Evolutionary conservation across 768 basidiomycete genomes (phyloP), one percentile per base, ranked within the genome.

Genomic region (Gloeostereum incarnatum): DNA sequence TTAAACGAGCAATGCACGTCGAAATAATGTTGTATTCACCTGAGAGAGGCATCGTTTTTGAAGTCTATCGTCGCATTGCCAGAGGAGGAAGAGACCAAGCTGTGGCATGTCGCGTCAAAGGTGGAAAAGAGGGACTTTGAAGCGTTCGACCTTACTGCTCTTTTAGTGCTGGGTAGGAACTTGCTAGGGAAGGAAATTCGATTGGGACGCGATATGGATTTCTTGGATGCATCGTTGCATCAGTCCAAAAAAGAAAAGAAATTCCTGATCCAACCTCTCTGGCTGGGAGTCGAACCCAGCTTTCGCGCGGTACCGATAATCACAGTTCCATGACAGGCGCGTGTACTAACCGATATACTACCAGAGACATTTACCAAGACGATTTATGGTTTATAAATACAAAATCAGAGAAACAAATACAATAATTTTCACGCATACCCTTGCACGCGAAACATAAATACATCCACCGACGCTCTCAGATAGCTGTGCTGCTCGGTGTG

Each of bases 51-150:
- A n/a, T 74, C 67, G 50, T 84, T 65, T 49, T 79, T 73, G 53
- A 91, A 97, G 54, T 96, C 74, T 41, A 96, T 81, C 0, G 68
- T 69, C 2, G 58, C 49, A 14, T 55, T 44, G 6, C 55, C 58
- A 31, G 37, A 50, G 20, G 49, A 47, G 3, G 49, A 36, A 55
- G 39, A 19, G 35, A 45, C 55, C 59, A 45, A 23, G 36, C 37
- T 37, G 39, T 42, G 5, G 29, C 41, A 43, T 30, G 47, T 36
- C 44, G 39, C 16, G 11, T 38, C 19, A 38, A 16, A 8, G 4
- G 23, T 17, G 20, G 21, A 5, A n/a, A 23, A 9, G 27, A 32
- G 22, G 27, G 17, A 16, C 22, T 23, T 21, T 23, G 17, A 13
- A 16, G 21, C 13, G 31, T 36, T 21, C 20, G 11, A 18, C 19